These are phyloP conservation scores for Digitaria exilis DNA, from an alignment of 202 grass and related monocot genomes.

Conservation along the genomic window DNA sequence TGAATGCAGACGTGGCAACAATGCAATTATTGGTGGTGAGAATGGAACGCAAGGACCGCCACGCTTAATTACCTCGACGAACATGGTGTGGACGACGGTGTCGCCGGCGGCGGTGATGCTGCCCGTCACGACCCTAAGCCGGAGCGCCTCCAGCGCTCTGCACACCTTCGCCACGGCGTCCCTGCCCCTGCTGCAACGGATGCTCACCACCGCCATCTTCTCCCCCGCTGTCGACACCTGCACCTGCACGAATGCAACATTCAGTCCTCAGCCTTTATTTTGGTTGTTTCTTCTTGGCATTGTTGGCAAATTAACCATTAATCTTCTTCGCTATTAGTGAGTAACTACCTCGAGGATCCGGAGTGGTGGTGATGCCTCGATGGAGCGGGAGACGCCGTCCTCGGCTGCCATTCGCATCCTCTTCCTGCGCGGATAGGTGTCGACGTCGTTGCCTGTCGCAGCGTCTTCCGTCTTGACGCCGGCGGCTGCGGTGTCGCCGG, in stretches of 20 bases:
- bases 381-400: background rate
- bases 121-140: conserved; percentile 59
- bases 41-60: no score
- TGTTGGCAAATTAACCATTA: no score
- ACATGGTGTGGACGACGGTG: conserved; percentile 67
- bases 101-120: conserved; percentile 48
- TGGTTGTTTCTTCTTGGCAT: no score
- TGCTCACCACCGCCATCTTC: conserved; percentile 44
- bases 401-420: conserved; percentile 6
- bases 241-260: no score
- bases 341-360: conserved; percentile 49
- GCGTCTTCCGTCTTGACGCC: background rate
- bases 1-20: background rate
- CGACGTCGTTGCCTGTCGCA: background rate
- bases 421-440: conserved; percentile 37
- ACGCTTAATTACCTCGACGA: conserved; percentile 66
- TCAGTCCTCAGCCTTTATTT: no score
- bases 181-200: conserved; percentile 52
- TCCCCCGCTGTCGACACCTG: conserved; percentile 45
- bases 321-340: no score
- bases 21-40: background rate
- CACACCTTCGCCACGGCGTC: conserved; percentile 55
- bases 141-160: conserved; percentile 54
- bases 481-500: background rate
- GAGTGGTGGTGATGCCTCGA: background rate